Evolutionary conservation across 2,329 filamentous ascomycete genomes (phyloP).

Genomic region (Ophiocordyceps polyrhachis-furcata): DNA sequence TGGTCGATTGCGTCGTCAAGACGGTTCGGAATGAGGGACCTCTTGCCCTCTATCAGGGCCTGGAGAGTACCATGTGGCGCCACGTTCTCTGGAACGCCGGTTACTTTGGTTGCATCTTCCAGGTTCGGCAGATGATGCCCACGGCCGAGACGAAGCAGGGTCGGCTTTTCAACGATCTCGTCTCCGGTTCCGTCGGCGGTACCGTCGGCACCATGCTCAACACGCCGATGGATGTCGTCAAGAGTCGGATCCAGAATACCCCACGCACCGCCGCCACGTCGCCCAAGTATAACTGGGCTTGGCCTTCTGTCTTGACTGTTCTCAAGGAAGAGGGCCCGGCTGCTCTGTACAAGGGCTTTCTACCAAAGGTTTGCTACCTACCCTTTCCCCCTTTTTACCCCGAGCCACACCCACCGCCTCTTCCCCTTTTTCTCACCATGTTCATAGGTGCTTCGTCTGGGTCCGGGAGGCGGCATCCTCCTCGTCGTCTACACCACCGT

Average conservation of each 20-base stretch:
- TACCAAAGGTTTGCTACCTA: conserved; percentile 55
- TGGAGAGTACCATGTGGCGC: conserved; percentile 93
- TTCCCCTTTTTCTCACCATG: not conserved
- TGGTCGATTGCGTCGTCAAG: conserved; percentile 63
- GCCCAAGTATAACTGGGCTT: conserved; percentile 99
- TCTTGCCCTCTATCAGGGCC: conserved; percentile 84
- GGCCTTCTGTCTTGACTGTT: conserved; percentile 68
- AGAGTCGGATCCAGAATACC: conserved; percentile 93
- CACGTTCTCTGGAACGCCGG: conserved; percentile 82
- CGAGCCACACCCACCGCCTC: too few species aligned
- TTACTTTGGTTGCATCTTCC: conserved; percentile 98
- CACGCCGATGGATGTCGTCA: conserved; percentile 93
- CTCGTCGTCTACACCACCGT: conserved; percentile 75
- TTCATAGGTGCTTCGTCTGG: conserved; percentile 25
- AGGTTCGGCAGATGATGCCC: conserved; percentile 73
- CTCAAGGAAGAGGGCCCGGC: conserved; percentile 82
- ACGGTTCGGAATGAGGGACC: conserved; percentile 69
- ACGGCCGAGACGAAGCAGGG: conserved; percentile 60
- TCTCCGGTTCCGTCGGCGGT: conserved; percentile 75
- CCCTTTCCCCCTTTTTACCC: too few species aligned
- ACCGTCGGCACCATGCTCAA: conserved; percentile 81
- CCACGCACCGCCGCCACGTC: conserved; percentile 60
- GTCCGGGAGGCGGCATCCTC: conserved; percentile 46
- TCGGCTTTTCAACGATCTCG: conserved; percentile 72
- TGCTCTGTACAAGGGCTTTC: conserved; percentile 93